Conservation (phyloP, 805 yeast species). For the Candida hungchunana region DNA sequence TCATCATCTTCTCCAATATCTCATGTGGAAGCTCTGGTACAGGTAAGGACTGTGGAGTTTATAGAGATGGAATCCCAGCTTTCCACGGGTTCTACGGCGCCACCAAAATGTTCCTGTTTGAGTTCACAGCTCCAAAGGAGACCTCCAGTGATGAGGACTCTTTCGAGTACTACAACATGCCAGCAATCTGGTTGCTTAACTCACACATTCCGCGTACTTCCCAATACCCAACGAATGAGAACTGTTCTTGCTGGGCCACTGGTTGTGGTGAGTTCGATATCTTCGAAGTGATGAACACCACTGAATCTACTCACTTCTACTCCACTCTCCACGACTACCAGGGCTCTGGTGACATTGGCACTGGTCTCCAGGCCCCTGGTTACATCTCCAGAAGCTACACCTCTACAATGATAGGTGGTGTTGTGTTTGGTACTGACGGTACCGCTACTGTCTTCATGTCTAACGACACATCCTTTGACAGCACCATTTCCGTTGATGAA, state of each 20-base stretch:
- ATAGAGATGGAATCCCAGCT: slow-evolving; percentile 70
- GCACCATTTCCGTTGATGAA: slow-evolving; percentile 39
- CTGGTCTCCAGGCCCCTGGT: slow-evolving; percentile 56
- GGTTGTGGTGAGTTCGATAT: slow-evolving; percentile 81
- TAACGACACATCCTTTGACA: slow-evolving; percentile 46
- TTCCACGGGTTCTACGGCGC: slow-evolving; percentile 65
- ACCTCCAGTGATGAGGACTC: slow-evolving; percentile 29
- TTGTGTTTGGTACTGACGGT: slow-evolving; percentile 59
- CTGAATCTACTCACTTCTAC: slow-evolving; percentile 51
- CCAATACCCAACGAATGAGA: slow-evolving; percentile 56
- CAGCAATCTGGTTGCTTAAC: slow-evolving; percentile 74
- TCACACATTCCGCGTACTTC: slow-evolving; percentile 73
- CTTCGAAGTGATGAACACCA: slow-evolving; percentile 66
- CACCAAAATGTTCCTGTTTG: slow-evolving; percentile 68
- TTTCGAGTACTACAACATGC: slow-evolving; percentile 47
- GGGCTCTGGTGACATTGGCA: slow-evolving; percentile 57
- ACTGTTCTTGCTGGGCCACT: slow-evolving; percentile 72
- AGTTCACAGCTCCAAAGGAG: slow-evolving; percentile 65
- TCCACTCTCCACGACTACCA: slow-evolving; percentile 76
- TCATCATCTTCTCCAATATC: slow-evolving; percentile 52
- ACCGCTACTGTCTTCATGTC: slow-evolving; percentile 57
- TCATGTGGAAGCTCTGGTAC: slow-evolving; percentile 54
- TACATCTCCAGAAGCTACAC: slow-evolving; percentile 50
- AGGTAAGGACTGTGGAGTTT: slow-evolving; percentile 65
- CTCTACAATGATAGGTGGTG: slow-evolving; percentile 64